Conservation (phyloP, 306 rosid genomes). For the Leucaena leucocephala region DNA sequence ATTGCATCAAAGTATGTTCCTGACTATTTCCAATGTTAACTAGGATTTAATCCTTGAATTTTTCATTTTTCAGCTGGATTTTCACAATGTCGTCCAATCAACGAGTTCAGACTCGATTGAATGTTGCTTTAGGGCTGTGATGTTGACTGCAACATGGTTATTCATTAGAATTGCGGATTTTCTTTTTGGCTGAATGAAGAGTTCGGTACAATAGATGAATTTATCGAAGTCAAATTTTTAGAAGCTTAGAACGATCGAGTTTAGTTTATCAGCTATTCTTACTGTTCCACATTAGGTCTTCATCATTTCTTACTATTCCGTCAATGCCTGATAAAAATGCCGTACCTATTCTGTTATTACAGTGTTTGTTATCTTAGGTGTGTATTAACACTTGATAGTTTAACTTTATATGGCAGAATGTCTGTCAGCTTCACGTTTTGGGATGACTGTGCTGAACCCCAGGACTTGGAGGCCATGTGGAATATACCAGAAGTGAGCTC, state of each 20-base stretch:
- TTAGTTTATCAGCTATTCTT: background rate
- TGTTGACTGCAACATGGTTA: background rate
- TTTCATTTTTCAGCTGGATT: background rate
- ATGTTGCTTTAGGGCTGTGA: slow-evolving; percentile 1
- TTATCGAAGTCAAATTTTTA: slow-evolving; percentile 12
- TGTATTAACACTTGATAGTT: slow-evolving; percentile 15
- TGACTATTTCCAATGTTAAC: background rate
- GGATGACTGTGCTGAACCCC: slow-evolving; percentile 72
- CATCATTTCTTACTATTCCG: background rate
- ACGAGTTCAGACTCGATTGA: background rate
- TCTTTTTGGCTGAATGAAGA: background rate
- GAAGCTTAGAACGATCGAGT: background rate
- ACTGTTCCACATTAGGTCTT: background rate
- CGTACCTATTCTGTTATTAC: background rate
- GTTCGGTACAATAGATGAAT: background rate
- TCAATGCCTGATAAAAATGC: background rate
- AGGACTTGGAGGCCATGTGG: slow-evolving; percentile 89
- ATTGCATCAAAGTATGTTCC: slow-evolving; percentile 23
- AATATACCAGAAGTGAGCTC: slow-evolving; percentile 56
- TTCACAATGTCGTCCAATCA: background rate
- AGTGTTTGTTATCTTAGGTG: background rate
- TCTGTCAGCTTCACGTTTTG: slow-evolving; percentile 62
- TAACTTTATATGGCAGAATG: slow-evolving; percentile 50
- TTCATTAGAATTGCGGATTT: slow-evolving; percentile 11
- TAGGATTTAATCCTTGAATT: background rate